Evolutionary conservation across 257 asterid genomes (phyloP).

Genomic region (Nicotiana knightiana): DNA sequence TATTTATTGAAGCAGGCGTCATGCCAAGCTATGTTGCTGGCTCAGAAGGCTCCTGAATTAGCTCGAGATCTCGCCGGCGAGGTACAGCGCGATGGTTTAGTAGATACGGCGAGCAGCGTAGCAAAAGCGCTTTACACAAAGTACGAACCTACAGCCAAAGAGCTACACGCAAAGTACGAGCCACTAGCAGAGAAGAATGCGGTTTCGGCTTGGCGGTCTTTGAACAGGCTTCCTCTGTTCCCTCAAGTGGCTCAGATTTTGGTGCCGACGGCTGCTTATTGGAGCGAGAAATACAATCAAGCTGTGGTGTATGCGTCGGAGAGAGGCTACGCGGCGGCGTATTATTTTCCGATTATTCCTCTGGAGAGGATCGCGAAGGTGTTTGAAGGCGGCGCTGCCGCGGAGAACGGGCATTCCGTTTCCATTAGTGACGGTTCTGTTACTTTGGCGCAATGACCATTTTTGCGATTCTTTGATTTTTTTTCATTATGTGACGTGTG

Average conservation of each 20-base stretch:
- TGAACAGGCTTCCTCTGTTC: conserved; percentile 56
- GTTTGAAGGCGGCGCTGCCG: conserved; percentile 26
- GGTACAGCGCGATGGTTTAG: conserved; percentile 46
- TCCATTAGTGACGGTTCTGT: background rate
- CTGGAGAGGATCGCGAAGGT: conserved; percentile 55
- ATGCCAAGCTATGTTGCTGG: conserved; percentile 29
- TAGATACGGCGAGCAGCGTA: conserved; percentile 27
- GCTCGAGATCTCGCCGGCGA: conserved; percentile 53
- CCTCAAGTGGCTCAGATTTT: conserved; percentile 57
- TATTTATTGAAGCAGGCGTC: conserved; percentile 32
- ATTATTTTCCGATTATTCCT: conserved; percentile 59
- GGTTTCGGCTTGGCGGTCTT: conserved; percentile 52
- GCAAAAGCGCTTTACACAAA: conserved; percentile 31
- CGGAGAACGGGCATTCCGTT: conserved; percentile 21
- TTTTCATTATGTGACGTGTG: background rate
- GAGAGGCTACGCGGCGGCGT: conserved; percentile 42
- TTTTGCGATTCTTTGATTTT: background rate
- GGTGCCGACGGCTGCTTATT: conserved; percentile 70
- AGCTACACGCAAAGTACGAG: conserved; percentile 44
- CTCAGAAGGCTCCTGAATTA: conserved; percentile 43
- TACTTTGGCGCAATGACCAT: background rate
- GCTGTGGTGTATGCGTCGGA: conserved; percentile 31
- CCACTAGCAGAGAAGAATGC: conserved; percentile 58
- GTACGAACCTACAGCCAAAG: conserved; percentile 46
- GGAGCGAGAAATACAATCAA: conserved; percentile 74